Conservation (phyloP, 495 filamentous ascomycete genomes). For the Penicillium mononematosum region DNA sequence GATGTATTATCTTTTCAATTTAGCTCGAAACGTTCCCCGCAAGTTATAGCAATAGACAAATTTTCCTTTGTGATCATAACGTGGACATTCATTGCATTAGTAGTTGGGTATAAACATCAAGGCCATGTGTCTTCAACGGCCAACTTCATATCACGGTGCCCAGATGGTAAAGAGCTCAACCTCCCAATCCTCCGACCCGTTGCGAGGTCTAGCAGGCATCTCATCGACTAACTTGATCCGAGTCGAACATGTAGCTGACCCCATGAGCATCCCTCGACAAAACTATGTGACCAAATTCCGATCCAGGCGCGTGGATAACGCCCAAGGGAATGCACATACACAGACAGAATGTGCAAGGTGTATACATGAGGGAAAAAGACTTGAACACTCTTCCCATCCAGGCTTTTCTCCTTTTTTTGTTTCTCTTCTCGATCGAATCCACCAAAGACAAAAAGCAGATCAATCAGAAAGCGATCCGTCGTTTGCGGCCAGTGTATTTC, state of each 20-base stretch:
- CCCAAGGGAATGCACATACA: not conserved
- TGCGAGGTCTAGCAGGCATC: not conserved
- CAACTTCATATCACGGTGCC: not conserved
- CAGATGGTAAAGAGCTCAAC: not conserved
- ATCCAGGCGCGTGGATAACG: not conserved
- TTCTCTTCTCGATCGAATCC: not conserved
- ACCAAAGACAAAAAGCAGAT: not conserved
- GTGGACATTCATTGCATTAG: conserved; percentile 14
- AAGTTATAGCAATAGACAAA: conserved; percentile 33
- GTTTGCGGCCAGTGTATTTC: conserved; percentile 89
- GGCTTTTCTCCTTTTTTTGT: not conserved
- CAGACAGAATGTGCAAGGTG: not conserved
- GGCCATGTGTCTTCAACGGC: not conserved
- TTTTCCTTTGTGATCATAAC: conserved; percentile 16
- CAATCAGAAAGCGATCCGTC: conserved; percentile 59
- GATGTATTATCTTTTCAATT: conserved; percentile 39
- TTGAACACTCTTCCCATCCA: not conserved
- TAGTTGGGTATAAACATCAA: conserved; percentile 12
- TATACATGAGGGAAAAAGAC: not conserved
- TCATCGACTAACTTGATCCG: not conserved
- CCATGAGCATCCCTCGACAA: not conserved
- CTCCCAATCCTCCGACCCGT: not conserved
- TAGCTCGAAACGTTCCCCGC: conserved; percentile 29
- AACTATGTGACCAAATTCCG: not conserved
- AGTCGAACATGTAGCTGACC: not conserved